Evolutionary conservation across 805 yeast genomes (phyloP).

Genomic region (Saccharomycopsis sp.): DNA sequence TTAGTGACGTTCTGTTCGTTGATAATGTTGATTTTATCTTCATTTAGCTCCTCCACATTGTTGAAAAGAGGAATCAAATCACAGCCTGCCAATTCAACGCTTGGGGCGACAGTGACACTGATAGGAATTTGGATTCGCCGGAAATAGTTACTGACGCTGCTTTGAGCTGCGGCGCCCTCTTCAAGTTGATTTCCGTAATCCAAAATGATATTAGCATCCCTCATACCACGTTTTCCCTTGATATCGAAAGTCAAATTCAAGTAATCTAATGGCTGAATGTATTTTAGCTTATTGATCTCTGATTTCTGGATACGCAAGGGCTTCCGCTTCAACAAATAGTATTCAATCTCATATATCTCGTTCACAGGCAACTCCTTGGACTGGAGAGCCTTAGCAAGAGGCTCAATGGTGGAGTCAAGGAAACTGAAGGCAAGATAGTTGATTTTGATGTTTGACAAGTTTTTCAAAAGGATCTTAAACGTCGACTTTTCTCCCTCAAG

Average conservation of each 20-base stretch:
- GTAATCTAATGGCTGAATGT: constrained; percentile 31
- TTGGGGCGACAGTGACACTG: constrained; percentile 60
- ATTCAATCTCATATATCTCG: constrained; percentile 72
- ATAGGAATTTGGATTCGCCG: constrained; percentile 64
- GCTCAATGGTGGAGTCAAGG: constrained; percentile 67
- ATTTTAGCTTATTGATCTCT: constrained; percentile 22
- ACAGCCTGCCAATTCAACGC: constrained; percentile 67
- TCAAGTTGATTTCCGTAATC: constrained; percentile 49
- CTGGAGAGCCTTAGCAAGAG: constrained; percentile 48
- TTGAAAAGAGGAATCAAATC: constrained; percentile 59
- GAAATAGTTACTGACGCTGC: constrained; percentile 30
- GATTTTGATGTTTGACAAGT: constrained; percentile 50
- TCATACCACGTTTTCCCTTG: constrained; percentile 68
- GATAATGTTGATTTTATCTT: constrained; percentile 22
- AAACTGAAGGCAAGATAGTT: constrained; percentile 54
- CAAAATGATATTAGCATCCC: constrained; percentile 53
- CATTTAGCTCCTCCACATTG: constrained; percentile 22
- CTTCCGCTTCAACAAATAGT: constrained; percentile 49
- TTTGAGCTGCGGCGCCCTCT: constrained; percentile 18
- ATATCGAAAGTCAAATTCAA: constrained; percentile 50
- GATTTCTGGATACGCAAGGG: constrained; percentile 43
- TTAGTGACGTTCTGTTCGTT: constrained; percentile 27
- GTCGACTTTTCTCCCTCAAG: constrained; percentile 65
- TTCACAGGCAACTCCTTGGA: constrained; percentile 43
- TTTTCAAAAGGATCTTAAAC: constrained; percentile 47